These are phyloP conservation scores for Petunia secreta DNA, from an alignment of 257 asterid species.

Conservation along the genomic window DNA sequence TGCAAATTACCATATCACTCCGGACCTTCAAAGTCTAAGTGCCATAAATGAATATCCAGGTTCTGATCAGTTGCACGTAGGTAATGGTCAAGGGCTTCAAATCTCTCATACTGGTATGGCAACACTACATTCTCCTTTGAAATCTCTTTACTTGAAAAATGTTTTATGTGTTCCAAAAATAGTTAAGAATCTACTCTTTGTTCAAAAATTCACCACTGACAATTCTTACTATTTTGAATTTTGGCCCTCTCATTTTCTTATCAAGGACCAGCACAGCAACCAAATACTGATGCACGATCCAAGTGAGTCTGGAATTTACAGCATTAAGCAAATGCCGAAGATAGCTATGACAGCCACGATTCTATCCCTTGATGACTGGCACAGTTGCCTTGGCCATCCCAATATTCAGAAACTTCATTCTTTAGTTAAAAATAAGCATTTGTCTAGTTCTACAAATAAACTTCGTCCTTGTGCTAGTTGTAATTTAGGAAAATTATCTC, in stretches of 20 bases:
- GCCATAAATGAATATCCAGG: neutral
- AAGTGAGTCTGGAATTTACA: neutral
- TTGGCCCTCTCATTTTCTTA: neutral
- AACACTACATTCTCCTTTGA: neutral
- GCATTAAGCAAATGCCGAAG: neutral
- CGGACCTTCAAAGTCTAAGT: neutral
- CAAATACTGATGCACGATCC: neutral
- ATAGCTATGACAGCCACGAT: neutral
- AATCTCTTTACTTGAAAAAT: neutral
- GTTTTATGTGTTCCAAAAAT: neutral
- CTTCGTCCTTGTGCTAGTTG: neutral
- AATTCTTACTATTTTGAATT: neutral
- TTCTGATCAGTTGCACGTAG: neutral
- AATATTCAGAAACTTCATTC: neutral
- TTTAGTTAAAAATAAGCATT: neutral
- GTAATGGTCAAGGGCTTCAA: neutral
- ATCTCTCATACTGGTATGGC: neutral
- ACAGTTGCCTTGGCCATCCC: neutral
- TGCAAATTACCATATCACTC: constrained; percentile 17
- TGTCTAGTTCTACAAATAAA: neutral
- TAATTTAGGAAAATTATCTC: constrained; percentile 15
- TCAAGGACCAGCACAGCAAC: neutral
- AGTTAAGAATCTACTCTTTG: neutral
- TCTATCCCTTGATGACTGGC: neutral
- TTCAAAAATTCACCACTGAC: neutral